Base-by-base conservation (phyloP, 345 rosid species). In the Moricandia moricandioides region DNA sequence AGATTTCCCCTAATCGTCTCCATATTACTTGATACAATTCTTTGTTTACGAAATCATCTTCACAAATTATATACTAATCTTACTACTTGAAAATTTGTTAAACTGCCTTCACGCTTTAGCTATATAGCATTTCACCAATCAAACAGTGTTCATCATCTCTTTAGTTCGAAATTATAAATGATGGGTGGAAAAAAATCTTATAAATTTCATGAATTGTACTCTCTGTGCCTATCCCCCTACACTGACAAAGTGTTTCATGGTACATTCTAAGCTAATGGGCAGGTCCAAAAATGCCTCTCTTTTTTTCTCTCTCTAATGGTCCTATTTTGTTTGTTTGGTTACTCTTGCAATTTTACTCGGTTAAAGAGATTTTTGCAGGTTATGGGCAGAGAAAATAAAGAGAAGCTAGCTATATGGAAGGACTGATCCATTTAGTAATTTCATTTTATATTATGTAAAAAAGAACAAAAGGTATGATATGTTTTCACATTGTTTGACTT, bases 191-290 rank as follows among this genome's bases (percentile, higher is more conserved):
- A 70, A 76, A 62, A 72, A 67, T 21, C 65, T 78, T 72, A 72
- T 67, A 45, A 71, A 60, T 65, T 78, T 78, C 81, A 78, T 67
- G 73, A 78, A 78, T 67, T 78, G 81, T 78, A 78, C 81, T 67
- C 57, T 72, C 69, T 67, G 74, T 78, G 69, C 71, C 73, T 78
- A 72, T 67, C 77, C 72, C 73, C 76, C 75, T 77, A 77, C 56
- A 71, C 76, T 77, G 80, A 77, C 76, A 77, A 77, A 77, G 76
- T 77, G 80, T 33, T 77, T 77, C 76, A 77, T 77, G 72, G 80
- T 77, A 77, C 80, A 71, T 71, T 71, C 76, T 77, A 77, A 65
- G 72, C 72, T 77, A 77, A 77, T 77, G 80, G 80, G 76, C 76
- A 77, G 67, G 76, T 77, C 76, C 80, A 65, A 58, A 77, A 71